Evolutionary conservation across 2,329 filamentous ascomycete genomes (phyloP).

Genomic region (Didymella pinodella): DNA sequence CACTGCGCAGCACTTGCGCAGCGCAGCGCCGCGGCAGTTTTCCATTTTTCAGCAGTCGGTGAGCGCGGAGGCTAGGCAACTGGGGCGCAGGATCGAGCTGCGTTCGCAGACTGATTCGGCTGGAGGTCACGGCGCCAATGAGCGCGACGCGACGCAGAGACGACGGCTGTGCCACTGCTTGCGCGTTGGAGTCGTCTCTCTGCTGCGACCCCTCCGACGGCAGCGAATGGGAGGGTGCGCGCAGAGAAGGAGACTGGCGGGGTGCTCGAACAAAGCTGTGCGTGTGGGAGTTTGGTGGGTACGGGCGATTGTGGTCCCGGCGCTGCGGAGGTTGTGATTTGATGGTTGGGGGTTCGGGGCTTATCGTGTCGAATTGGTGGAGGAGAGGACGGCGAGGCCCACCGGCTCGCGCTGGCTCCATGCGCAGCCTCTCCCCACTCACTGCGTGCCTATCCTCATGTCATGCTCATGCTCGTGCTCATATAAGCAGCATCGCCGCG

Average conservation of each 20-base stretch:
- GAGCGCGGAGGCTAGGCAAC: conserved; percentile 22
- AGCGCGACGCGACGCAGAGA: background rate
- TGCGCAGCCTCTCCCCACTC: conserved; percentile 28
- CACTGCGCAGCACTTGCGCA: background rate
- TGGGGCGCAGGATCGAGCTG: conserved; percentile 14
- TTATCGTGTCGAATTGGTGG: conserved; percentile 14
- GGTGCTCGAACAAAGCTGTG: conserved; percentile 5
- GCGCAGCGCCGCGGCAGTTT: conserved; percentile 4
- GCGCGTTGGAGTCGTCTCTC: conserved; percentile 15
- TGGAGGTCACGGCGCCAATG: conserved; percentile 6
- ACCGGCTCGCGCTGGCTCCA: conserved; percentile 66
- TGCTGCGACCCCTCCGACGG: conserved; percentile 9
- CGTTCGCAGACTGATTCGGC: conserved; percentile 12
- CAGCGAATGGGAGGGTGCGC: conserved; percentile 6
- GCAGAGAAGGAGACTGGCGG: background rate
- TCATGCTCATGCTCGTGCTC: conserved; percentile 9
- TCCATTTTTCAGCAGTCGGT: conserved; percentile 12
- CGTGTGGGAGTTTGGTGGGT: conserved; percentile 5
- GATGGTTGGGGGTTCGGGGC: conserved; percentile 13
- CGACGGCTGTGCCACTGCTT: conserved; percentile 23
- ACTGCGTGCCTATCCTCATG: background rate
- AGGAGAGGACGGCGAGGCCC: conserved; percentile 42
- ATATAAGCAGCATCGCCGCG: conserved; percentile 21
- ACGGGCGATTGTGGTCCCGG: conserved; percentile 8
- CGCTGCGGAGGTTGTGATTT: conserved; percentile 19